Evolutionary conservation across 768 basidiomycete species (phyloP), one percentile per base, ranked within the genome.

Genomic region (Leccinum imitatum): DNA sequence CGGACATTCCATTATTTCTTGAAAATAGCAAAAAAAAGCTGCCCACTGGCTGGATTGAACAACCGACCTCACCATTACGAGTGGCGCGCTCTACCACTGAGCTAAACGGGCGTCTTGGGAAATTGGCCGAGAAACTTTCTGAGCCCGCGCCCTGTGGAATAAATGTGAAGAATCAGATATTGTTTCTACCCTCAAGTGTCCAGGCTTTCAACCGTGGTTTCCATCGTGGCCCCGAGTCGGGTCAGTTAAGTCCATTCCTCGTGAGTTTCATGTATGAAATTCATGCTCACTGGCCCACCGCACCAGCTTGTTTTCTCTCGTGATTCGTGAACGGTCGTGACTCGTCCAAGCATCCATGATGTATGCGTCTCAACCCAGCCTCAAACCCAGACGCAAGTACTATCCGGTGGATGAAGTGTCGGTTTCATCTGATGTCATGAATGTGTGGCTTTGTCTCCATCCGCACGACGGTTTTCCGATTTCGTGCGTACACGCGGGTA

Each of bases 31-130:
- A n/a, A 23, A 48, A 48, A 46, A 46, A 46, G n/a, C 44, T 76
- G 75, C 75, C 76, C 76, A 70, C 73, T 77, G 76, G 75, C 76
- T 76, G 75, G 76, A 77, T 76, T 76, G 75, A 77, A 77, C 75
- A 76, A 76, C 75, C 75, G 76, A 76, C 75, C 75, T 77, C 75
- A 76, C 73, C 75, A 76, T 76, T 74, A 74, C 74, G 15, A 51
- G 27, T 51, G 50, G 23, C 23, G 50, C 50, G 27, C 50, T 51
- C 50, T 51, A 51, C 50, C 50, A 27, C 57, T 59, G 59, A 59
- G 59, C 58, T 59, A 59, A 59, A 57, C 47, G 57, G 58, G 58
- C 58, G 14, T 48, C 21, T 21, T 23, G 3, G 13, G 11, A 10
- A 41, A 5, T 4, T n/a, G 7, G n/a, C 9, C 9, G 9, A 41